These are phyloP conservation scores for Babesia ovis DNA, from an alignment of 169 alveolate species.

Conservation along the genomic window DNA sequence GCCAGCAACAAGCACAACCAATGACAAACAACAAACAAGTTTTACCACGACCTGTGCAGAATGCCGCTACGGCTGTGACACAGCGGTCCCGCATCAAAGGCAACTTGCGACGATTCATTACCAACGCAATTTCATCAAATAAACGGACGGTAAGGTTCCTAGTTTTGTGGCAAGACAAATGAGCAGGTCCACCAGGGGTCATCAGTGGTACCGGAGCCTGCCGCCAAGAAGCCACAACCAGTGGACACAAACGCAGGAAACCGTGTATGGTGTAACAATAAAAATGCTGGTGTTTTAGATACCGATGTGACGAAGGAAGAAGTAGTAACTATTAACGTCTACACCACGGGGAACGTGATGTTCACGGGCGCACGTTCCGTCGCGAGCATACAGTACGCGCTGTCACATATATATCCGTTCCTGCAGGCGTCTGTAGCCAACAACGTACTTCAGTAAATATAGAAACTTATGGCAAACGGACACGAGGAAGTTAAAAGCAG, in stretches of 20 bases:
- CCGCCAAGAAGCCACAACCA: neutral
- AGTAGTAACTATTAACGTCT: slow-evolving; percentile 72
- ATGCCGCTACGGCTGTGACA: neutral
- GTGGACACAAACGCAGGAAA: slow-evolving; percentile 4
- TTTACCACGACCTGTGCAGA: neutral
- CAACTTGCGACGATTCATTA: slow-evolving; percentile 32
- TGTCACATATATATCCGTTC: slow-evolving; percentile 44
- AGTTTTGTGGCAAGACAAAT: neutral
- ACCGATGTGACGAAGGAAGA: slow-evolving; percentile 51
- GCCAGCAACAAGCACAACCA: neutral
- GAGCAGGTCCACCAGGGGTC: slow-evolving; percentile 10
- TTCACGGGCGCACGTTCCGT: slow-evolving; percentile 76
- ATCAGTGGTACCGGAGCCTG: neutral
- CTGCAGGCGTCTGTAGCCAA: slow-evolving; percentile 24
- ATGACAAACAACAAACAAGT: neutral
- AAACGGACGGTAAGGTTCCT: slow-evolving; percentile 36
- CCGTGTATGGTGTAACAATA: slow-evolving; percentile 3
- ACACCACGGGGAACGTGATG: slow-evolving; percentile 75
- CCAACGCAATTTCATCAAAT: slow-evolving; percentile 19
- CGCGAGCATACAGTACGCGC: slow-evolving; percentile 59
- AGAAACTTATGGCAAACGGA: neutral
- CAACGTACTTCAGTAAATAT: neutral
- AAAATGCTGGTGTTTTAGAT: neutral
- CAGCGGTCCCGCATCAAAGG: slow-evolving; percentile 8
- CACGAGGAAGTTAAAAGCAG: neutral